A percentile compares a stretch with the other conserved stretches of the same genome.
These are phyloP conservation scores for Cetradonia linearis DNA, from an alignment of 495 filamentous ascomycete genomes.

Conservation along the genomic window DNA sequence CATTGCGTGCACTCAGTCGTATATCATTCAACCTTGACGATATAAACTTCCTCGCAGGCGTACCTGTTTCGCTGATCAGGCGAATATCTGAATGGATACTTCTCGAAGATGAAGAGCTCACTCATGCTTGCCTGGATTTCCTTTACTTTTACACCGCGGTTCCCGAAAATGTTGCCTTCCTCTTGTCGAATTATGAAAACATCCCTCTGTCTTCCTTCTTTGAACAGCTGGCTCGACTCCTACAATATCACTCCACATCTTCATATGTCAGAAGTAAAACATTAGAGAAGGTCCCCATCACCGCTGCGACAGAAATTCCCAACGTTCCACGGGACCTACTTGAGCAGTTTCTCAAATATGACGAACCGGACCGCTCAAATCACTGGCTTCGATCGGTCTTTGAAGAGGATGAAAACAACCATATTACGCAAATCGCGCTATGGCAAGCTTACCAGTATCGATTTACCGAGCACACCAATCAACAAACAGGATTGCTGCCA, in stretches of 20 bases:
- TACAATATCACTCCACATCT: conserved; percentile 53
- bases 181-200: conserved; percentile 45
- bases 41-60: conserved; percentile 50
- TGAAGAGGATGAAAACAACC: conserved; percentile 69
- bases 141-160: conserved; percentile 89
- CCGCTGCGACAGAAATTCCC: conserved; percentile 54
- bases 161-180: conserved; percentile 69
- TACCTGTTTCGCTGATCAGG: conserved; percentile 54
- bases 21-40: conserved; percentile 77
- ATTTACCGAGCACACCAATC: conserved; percentile 47
- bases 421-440: conserved; percentile 90
- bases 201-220: conserved; percentile 59
- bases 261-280: conserved; percentile 35
- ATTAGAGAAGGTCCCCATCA: conserved; percentile 39
- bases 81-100: conserved; percentile 70
- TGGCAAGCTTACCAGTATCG: conserved; percentile 94
- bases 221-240: conserved; percentile 62
- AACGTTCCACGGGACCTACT: conserved; percentile 64
- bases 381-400: conserved; percentile 63
- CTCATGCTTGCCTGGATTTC: conserved; percentile 81
- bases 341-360: conserved; percentile 58
- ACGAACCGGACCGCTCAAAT: conserved; percentile 81
- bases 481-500: conserved; percentile 54
- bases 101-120: conserved; percentile 83
- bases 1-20: conserved; percentile 75